Evolutionary conservation across 768 basidiomycete species (phyloP).

Genomic region (Suillus decipiens): DNA sequence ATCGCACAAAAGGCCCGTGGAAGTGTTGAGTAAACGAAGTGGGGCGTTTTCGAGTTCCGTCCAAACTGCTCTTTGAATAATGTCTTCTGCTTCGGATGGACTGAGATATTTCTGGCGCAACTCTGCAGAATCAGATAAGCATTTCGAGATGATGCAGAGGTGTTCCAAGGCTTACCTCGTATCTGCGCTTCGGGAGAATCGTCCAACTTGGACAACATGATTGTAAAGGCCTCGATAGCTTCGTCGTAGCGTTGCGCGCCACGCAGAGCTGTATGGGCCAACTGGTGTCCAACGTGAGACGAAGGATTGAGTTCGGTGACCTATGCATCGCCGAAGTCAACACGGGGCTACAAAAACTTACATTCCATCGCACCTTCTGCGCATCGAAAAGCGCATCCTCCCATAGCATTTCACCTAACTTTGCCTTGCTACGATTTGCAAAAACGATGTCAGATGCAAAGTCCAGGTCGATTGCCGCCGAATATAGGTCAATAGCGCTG

Average conservation of each 20-base stretch:
- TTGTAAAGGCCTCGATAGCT: not conserved
- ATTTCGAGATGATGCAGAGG: not conserved
- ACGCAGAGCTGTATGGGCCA: not conserved
- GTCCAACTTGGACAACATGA: not conserved
- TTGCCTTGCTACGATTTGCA: not conserved
- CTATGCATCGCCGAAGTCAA: not conserved
- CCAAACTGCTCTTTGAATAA: not conserved
- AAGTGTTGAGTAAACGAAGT: not conserved
- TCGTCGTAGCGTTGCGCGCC: not conserved
- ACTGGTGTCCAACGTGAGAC: not conserved
- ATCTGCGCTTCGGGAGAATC: not conserved
- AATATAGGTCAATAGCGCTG: not conserved
- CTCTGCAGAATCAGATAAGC: not conserved
- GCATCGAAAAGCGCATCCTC: not conserved
- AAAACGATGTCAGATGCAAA: not conserved
- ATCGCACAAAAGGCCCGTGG: not conserved
- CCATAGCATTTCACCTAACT: not conserved
- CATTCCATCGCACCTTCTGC: not conserved
- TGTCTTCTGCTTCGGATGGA: not conserved
- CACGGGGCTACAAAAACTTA: not conserved
- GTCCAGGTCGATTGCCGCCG: not conserved
- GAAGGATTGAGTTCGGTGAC: not conserved
- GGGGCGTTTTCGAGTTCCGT: not conserved
- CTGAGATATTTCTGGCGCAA: not conserved
- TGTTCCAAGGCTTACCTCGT: not conserved